Conservation (phyloP, 495 filamentous ascomycete species). For the Penicillium canariense region DNA sequence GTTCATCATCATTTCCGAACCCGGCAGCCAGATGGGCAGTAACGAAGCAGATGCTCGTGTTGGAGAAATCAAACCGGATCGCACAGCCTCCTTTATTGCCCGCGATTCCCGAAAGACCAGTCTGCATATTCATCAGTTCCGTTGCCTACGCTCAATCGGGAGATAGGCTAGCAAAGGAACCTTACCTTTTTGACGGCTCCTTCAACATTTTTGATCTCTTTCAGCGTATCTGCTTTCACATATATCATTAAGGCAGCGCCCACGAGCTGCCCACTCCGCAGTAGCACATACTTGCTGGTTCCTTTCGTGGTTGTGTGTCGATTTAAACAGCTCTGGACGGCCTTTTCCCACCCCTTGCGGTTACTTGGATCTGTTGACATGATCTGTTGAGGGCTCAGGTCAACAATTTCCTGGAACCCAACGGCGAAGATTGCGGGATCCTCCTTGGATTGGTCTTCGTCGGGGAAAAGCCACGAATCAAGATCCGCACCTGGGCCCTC, state of each 20-base stretch:
- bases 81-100: slow-evolving; percentile 98
- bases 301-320: slow-evolving; percentile 56
- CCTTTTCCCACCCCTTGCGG: slow-evolving; percentile 80
- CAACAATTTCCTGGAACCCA: slow-evolving; percentile 97
- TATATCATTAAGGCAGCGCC: slow-evolving; percentile 90
- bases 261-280: slow-evolving; percentile 92
- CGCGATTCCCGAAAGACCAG: slow-evolving; percentile 93
- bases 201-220: slow-evolving; percentile 91
- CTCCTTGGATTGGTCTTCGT: slow-evolving; percentile 34
- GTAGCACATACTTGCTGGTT: slow-evolving; percentile 77
- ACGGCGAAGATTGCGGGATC: slow-evolving; percentile 67
- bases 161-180: too few species aligned
- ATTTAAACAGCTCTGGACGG: slow-evolving; percentile 77
- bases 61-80: slow-evolving; percentile 93
- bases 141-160: too few species aligned
- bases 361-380: slow-evolving; percentile 94
- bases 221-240: slow-evolving; percentile 72
- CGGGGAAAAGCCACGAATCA: slow-evolving; percentile 77
- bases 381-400: slow-evolving; percentile 95
- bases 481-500: slow-evolving; percentile 76
- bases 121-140: slow-evolving; percentile 45
- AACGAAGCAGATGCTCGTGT: slow-evolving; percentile 89
- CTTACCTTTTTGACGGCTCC: slow-evolving; percentile 84
- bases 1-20: slow-evolving; percentile 94
- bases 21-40: slow-evolving; percentile 96